Evolutionary conservation across 2,329 filamentous ascomycete species (phyloP).

Genomic region (Phyllosticta citribraziliensis): DNA sequence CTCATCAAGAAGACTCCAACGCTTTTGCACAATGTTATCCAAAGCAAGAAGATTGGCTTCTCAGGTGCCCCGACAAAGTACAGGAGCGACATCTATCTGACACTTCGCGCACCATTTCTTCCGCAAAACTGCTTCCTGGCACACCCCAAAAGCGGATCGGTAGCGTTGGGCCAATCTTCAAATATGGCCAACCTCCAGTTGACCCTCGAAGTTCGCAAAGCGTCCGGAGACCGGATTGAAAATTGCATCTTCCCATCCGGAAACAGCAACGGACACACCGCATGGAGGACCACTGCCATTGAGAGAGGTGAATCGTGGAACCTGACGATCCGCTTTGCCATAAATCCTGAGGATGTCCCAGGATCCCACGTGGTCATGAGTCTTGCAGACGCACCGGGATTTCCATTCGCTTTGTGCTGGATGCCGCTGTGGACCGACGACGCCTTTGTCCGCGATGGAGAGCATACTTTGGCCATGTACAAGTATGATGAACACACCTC

Average conservation of each 20-base stretch:
- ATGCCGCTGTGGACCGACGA: slow-evolving; percentile 89
- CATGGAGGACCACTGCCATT: slow-evolving; percentile 77
- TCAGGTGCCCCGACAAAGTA: slow-evolving; percentile 81
- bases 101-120: slow-evolving; percentile 68
- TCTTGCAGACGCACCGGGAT: slow-evolving; percentile 73
- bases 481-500: slow-evolving; percentile 87
- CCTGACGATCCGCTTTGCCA: slow-evolving; percentile 72
- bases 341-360: slow-evolving; percentile 70
- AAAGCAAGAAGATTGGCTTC: slow-evolving; percentile 86
- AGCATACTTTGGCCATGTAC: slow-evolving; percentile 74
- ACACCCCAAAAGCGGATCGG: slow-evolving; percentile 69
- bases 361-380: slow-evolving; percentile 83
- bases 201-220: slow-evolving; percentile 75
- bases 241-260: slow-evolving; percentile 81
- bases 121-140: slow-evolving; percentile 55
- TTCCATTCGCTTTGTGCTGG: slow-evolving; percentile 85
- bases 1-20: slow-evolving; percentile 84
- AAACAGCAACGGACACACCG: slow-evolving; percentile 67
- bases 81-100: slow-evolving; percentile 91
- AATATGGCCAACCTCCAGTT: slow-evolving; percentile 71
- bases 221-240: slow-evolving; percentile 71
- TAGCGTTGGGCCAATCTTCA: slow-evolving; percentile 56
- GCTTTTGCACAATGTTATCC: slow-evolving; percentile 66
- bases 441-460: slow-evolving; percentile 79
- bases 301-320: slow-evolving; percentile 78